These are phyloP conservation scores for Lasiosphaeria ovina DNA, from an alignment of 495 filamentous ascomycete species.

Conservation along the genomic window DNA sequence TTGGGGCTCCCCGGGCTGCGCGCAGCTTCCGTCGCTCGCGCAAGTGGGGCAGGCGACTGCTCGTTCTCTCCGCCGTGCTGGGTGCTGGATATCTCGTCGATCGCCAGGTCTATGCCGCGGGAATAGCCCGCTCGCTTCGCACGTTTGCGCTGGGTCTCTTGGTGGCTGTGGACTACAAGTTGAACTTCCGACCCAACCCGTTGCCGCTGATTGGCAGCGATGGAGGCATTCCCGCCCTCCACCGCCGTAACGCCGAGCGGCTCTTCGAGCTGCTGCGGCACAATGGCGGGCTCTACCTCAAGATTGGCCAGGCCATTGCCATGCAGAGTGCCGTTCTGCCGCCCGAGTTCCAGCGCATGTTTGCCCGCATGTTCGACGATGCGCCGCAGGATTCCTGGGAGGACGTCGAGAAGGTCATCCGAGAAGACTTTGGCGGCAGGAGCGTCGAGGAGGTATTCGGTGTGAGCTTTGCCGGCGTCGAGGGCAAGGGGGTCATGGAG, in stretches of 20 bases:
- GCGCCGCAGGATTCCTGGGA: constrained; percentile 91
- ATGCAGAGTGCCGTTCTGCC: constrained; percentile 96
- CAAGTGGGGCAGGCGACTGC: constrained; percentile 72
- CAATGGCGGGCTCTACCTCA: constrained; percentile 94
- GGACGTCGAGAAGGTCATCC: constrained; percentile 81
- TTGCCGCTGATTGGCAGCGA: constrained; percentile 48
- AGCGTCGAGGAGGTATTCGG: constrained; percentile 86
- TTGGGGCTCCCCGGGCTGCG: constrained; percentile 69
- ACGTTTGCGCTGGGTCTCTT: constrained; percentile 79
- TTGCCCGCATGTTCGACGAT: constrained; percentile 95
- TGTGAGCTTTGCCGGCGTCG: constrained; percentile 68
- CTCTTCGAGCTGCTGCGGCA: constrained; percentile 72
- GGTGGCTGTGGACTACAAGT: constrained; percentile 89
- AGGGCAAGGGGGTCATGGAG: constrained; percentile 78
- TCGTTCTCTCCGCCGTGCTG: constrained; percentile 58
- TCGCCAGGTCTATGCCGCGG: constrained; percentile 69
- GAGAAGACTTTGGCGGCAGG: constrained; percentile 80
- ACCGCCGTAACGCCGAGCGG: constrained; percentile 77
- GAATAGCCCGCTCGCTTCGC: constrained; percentile 72
- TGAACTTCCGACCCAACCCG: constrained; percentile 86
- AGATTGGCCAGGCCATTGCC: constrained; percentile 96
- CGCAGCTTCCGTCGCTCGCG: constrained; percentile 63
- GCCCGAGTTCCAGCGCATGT: constrained; percentile 93
- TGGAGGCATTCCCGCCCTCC: constrained; percentile 66
- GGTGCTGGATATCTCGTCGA: constrained; percentile 68